Evolutionary conservation across 2,329 filamentous ascomycete species (phyloP), one percentile per base, ranked within the genome.

Genomic region (Arthrobotrys musiformis): DNA sequence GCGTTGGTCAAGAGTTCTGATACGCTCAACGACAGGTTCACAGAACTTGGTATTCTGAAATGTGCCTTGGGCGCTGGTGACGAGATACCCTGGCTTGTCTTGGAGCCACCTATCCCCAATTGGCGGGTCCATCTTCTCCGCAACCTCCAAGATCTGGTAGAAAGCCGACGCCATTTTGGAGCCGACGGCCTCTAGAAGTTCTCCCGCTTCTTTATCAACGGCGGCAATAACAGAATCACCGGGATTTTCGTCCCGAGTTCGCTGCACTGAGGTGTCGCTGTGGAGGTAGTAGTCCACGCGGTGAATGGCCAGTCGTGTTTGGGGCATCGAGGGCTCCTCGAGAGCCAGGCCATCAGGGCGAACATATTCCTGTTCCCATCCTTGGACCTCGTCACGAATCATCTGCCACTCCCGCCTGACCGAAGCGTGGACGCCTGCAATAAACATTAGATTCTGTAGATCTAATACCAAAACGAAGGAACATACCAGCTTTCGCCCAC

Each of bases 401-500:
- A 52, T 30, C 24, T 62, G 28, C 66, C 66, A 70, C 33, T n/a
- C 42, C 62, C 54, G 28, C 62, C 19, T 61, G 15, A 62, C 54
- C 26, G 26, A 4, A 13, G 62, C 56, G 44, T 70, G 26, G 30
- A 62, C 42, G 42, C 50, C 64, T 69, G 46, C 26, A 8, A 60
- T 17, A 2, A 40, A 1, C 2, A 26, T 69, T 0, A 67, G 63
- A 22, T n/a, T 46, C 7, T 19, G 4, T 37, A 44, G 7, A 46
- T 0, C 24, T 13, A 67, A 19, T 54, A 13, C n/a, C n/a, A n/a
- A 4, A 67, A 33, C 1, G 11, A 17, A 56, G 7, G 6, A 56
- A 67, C 64, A 7, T 60, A 69, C 66, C 66, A 24, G 66, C 42
- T 26, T 70, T 70, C n/a, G 17, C 66, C 66, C 66, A 70, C 44